phyloP scores from a whole-genome alignment of 2,329 filamentous ascomycete genomes.

The Ascochyta viciae-villosae region DNA sequence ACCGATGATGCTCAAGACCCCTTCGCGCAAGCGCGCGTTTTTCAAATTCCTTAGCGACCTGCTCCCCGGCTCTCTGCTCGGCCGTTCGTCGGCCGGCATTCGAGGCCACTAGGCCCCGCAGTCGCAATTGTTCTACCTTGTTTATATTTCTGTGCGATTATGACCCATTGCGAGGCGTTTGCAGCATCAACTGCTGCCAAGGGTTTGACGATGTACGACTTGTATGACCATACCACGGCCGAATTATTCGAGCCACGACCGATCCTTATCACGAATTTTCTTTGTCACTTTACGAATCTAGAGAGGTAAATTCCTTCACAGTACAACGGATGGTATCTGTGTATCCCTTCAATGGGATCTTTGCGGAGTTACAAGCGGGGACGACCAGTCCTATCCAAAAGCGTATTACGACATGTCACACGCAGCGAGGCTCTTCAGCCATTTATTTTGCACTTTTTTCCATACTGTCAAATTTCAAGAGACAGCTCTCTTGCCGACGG shows the following conservation, averaged over 20 bases:
- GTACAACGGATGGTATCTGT: conserved; percentile 21
- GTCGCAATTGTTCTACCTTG: conserved; percentile 25
- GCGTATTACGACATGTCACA: conserved; percentile 32
- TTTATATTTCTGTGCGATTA: conserved; percentile 43
- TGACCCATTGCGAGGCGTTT: conserved; percentile 32
- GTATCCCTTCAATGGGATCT: conserved; percentile 31
- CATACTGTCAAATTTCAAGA: conserved; percentile 30
- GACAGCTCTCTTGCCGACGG: conserved; percentile 44
- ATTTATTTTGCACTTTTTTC: conserved; percentile 25
- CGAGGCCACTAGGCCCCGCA: conserved; percentile 30
- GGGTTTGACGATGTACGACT: conserved; percentile 47
- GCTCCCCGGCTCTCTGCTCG: conserved; percentile 44
- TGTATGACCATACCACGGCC: conserved; percentile 44
- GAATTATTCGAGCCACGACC: conserved; percentile 41
- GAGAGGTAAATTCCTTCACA: conserved; percentile 28
- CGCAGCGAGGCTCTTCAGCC: conserved; percentile 46
- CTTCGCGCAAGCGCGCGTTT: conserved; percentile 47
- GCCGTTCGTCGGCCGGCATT: conserved; percentile 37
- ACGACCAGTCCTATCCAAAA: conserved; percentile 21
- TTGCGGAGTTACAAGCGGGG: conserved; percentile 25
- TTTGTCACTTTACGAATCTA: conserved; percentile 40
- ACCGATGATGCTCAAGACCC: conserved; percentile 48
- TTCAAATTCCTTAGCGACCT: conserved; percentile 50
- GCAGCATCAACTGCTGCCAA: conserved; percentile 41
- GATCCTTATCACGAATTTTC: conserved; percentile 47